phyloP scores from a whole-genome alignment of 2,329 filamentous ascomycete species.

The Botrytis galanthina region DNA sequence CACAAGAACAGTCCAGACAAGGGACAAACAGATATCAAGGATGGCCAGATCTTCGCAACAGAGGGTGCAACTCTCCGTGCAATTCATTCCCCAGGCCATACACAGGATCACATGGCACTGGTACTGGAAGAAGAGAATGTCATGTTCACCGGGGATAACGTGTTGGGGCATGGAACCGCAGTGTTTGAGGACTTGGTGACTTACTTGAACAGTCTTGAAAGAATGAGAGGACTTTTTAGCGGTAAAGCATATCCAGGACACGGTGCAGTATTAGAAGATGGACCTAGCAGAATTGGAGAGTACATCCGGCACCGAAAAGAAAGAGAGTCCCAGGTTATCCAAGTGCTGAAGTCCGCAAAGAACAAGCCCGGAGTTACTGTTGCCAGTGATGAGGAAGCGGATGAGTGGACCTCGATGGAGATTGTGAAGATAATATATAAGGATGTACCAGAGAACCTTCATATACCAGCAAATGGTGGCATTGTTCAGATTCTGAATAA shows the following conservation, averaged over 20 bases:
- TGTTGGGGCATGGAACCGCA: constrained; percentile 81
- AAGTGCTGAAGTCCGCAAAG: constrained; percentile 53
- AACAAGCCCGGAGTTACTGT: constrained; percentile 31
- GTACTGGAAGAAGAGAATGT: constrained; percentile 73
- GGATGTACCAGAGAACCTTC: constrained; percentile 72
- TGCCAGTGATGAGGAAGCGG: constrained; percentile 29
- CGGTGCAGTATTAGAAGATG: constrained; percentile 73
- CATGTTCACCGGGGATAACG: constrained; percentile 87
- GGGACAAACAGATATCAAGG: constrained; percentile 53
- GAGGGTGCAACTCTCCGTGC: constrained; percentile 67
- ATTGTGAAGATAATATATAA: constrained; percentile 86
- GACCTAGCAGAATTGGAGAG: constrained; percentile 68
- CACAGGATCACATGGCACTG: constrained; percentile 78
- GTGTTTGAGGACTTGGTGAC: constrained; percentile 74
- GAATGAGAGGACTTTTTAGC: constrained; percentile 64
- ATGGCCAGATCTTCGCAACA: constrained; percentile 53
- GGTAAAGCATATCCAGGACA: constrained; percentile 85
- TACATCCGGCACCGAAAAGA: constrained; percentile 80
- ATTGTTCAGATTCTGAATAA: constrained; percentile 78
- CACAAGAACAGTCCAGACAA: constrained; percentile 63
- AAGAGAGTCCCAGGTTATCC: constrained; percentile 75
- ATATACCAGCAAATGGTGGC: constrained; percentile 72
- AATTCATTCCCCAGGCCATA: constrained; percentile 69
- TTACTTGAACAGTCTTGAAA: constrained; percentile 67
- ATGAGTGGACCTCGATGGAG: constrained; percentile 68